Conservation (phyloP, 331 rosid genomes). For the Phaseolus coccineus region DNA sequence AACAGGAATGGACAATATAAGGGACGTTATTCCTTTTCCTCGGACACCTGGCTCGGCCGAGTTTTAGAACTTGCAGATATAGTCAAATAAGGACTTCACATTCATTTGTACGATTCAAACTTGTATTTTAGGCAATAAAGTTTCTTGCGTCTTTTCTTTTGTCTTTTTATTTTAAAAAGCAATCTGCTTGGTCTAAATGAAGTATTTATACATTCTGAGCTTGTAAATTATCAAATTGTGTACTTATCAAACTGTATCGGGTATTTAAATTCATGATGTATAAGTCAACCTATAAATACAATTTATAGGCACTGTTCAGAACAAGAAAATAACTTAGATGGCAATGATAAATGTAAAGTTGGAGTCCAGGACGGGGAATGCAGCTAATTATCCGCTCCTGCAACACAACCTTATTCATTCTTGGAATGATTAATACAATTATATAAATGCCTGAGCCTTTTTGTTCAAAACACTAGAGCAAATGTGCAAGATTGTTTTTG, state of each 20-base stretch:
- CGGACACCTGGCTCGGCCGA: conserved; percentile 94
- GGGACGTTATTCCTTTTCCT: conserved; percentile 94
- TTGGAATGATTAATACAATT: no score
- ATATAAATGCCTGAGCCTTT: no score
- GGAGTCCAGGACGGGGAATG: neutral
- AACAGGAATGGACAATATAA: conserved; percentile 90
- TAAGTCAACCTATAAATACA: neutral
- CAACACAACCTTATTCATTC: no score
- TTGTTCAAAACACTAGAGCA: no score
- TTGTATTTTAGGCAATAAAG: neutral
- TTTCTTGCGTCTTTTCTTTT: neutral
- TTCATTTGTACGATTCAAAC: conserved; percentile 22
- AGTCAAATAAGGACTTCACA: neutral
- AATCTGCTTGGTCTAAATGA: neutral
- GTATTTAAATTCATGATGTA: neutral
- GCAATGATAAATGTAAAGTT: neutral
- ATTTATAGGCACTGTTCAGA: neutral
- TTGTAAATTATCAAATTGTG: no score
- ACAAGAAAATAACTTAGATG: neutral
- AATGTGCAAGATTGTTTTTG: no score
- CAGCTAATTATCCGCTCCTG: neutral
- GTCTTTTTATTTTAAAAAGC: neutral
- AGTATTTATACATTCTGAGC: conserved; percentile 2
- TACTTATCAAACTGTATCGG: neutral
- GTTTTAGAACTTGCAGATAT: conserved; percentile 51